Percentiles rank a stretch among this genome's conserved stretches.
phyloP scores from a whole-genome alignment of 495 filamentous ascomycete genomes.

The Neurospora intermedia region DNA sequence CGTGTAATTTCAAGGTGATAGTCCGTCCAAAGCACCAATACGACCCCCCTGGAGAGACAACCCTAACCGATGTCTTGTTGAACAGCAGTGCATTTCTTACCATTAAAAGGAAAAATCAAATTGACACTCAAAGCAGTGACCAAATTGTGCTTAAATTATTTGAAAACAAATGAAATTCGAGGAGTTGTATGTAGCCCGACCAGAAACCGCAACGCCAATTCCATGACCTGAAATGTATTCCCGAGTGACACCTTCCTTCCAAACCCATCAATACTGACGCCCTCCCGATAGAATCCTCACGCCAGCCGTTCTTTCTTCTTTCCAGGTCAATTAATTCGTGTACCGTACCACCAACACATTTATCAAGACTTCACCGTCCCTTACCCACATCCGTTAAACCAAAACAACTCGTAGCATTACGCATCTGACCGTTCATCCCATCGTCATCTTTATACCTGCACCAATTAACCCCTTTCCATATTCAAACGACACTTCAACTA shows the following conservation, averaged over 20 bases:
- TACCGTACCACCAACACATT: neutral
- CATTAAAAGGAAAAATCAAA: neutral
- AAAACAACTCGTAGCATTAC: neutral
- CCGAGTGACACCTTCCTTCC: neutral
- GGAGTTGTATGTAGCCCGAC: neutral
- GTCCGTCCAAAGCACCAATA: too few species aligned
- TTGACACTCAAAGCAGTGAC: neutral
- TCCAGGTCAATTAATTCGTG: neutral
- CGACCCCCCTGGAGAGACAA: too few species aligned
- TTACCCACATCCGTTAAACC: neutral
- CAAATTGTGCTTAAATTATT: neutral
- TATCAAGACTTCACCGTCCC: neutral
- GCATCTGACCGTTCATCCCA: neutral
- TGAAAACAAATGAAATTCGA: neutral
- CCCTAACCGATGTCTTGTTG: neutral
- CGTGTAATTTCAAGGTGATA: neutral
- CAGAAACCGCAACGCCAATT: neutral
- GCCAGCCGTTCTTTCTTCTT: neutral
- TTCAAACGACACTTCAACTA: too few species aligned
- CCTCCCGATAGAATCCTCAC: neutral
- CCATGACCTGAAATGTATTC: neutral
- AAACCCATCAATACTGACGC: neutral
- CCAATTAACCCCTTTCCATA: too few species aligned
- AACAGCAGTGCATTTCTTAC: neutral
- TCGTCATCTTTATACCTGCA: neutral